phyloP scores from a whole-genome alignment of 805 yeast species.

The Nakazawaea wickerhamii region DNA sequence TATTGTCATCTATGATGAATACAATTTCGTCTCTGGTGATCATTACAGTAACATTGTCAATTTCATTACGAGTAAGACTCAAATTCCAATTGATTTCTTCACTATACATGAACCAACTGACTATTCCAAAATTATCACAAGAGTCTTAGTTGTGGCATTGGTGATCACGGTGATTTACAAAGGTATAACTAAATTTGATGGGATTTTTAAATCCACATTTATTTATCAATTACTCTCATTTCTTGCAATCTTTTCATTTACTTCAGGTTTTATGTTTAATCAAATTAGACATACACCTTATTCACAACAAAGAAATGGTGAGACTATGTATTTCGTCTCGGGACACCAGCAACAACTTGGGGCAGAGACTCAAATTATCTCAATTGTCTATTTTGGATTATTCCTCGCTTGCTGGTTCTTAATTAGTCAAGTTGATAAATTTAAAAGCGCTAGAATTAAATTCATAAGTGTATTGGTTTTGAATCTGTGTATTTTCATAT shows the following conservation, averaged over 20 bases:
- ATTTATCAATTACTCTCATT: slow-evolving; percentile 72
- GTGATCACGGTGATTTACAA: slow-evolving; percentile 25
- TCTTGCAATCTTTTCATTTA: slow-evolving; percentile 63
- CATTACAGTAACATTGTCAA: slow-evolving; percentile 22
- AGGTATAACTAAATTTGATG: slow-evolving; percentile 29
- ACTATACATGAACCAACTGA: slow-evolving; percentile 36
- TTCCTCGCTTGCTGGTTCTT: slow-evolving; percentile 56
- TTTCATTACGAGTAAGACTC: slow-evolving; percentile 32
- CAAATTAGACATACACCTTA: slow-evolving; percentile 71
- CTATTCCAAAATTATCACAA: slow-evolving; percentile 32
- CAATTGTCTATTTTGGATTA: slow-evolving; percentile 65
- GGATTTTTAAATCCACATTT: slow-evolving; percentile 43
- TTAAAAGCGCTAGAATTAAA: slow-evolving; percentile 40
- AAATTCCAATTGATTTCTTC: slow-evolving; percentile 20
- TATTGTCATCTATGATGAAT: slow-evolving; percentile 30
- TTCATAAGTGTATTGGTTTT: slow-evolving; percentile 42
- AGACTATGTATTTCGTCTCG: slow-evolving; percentile 32
- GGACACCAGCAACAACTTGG: slow-evolving; percentile 80
- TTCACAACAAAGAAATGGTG: slow-evolving; percentile 38
- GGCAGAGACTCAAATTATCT: slow-evolving; percentile 83
- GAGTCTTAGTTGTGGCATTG: slow-evolving; percentile 19
- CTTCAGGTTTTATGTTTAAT: slow-evolving; percentile 91
- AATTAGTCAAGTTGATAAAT: slow-evolving; percentile 48
- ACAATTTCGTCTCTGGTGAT: slow-evolving; percentile 42
- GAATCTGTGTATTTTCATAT: slow-evolving; percentile 40